Evolutionary conservation across 805 yeast genomes (phyloP).

Genomic region (Saturnispora zaruensis): DNA sequence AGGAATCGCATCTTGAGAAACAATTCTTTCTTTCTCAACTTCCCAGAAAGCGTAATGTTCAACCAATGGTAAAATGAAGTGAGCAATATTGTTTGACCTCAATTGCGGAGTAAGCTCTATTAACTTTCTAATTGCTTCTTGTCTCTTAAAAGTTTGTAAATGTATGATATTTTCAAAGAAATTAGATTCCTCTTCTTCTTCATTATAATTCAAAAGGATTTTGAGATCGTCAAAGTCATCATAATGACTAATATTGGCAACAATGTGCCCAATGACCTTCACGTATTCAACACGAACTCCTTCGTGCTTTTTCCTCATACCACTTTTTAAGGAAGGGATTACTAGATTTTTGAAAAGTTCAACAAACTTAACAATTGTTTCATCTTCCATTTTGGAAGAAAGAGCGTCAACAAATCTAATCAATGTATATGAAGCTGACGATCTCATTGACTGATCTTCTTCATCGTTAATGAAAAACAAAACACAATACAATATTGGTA

Average conservation of each 20-base stretch:
- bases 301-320: slow-evolving; percentile 55
- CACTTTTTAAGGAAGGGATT: slow-evolving; percentile 57
- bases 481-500: slow-evolving; percentile 61
- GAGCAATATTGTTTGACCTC: slow-evolving; percentile 54
- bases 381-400: slow-evolving; percentile 25
- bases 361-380: slow-evolving; percentile 26
- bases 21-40: slow-evolving; percentile 50
- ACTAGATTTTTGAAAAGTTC: slow-evolving; percentile 43
- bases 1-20: slow-evolving; percentile 56
- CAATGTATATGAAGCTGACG: slow-evolving; percentile 61
- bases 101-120: slow-evolving; percentile 39
- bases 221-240: slow-evolving; percentile 58
- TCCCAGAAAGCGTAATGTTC: slow-evolving; percentile 65
- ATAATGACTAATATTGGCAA: slow-evolving; percentile 36
- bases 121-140: slow-evolving; percentile 67
- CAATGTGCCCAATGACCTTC: slow-evolving; percentile 53
- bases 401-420: slow-evolving; percentile 56
- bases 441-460: slow-evolving; percentile 71
- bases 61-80: slow-evolving; percentile 74
- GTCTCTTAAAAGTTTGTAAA: slow-evolving; percentile 79
- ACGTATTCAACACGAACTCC: slow-evolving; percentile 66
- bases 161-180: slow-evolving; percentile 55
- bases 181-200: slow-evolving; percentile 78
- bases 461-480: slow-evolving; percentile 68
- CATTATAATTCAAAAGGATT: slow-evolving; percentile 51